Percentiles rank a stretch among this genome's conserved stretches.
Conservation (phyloP, 2,329 filamentous ascomycete genomes). For the Botrytis hyacinthi region DNA sequence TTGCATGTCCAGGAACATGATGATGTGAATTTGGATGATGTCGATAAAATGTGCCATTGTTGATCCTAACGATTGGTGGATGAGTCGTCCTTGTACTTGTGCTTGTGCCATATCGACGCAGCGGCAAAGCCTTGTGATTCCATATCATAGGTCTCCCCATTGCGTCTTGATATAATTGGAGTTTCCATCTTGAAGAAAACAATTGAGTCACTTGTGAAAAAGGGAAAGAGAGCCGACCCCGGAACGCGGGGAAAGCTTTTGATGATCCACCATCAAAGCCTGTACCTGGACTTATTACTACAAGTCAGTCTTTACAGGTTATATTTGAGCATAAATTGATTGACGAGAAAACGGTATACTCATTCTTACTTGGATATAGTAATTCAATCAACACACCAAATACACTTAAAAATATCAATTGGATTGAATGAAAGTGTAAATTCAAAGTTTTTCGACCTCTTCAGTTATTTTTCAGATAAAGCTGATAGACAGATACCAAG, state of each 20-base stretch:
- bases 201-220: not conserved
- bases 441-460: not conserved
- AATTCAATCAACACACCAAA: not conserved
- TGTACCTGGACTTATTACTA: not conserved
- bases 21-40: conserved; percentile 59
- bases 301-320: not conserved
- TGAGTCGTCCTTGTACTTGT: conserved; percentile 31
- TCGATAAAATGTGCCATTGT: conserved; percentile 80
- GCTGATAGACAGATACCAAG: not conserved
- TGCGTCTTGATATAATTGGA: not conserved
- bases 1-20: conserved; percentile 44
- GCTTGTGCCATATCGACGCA: conserved; percentile 29
- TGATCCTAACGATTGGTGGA: conserved; percentile 66
- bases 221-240: not conserved
- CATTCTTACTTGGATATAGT: not conserved
- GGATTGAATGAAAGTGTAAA: not conserved
- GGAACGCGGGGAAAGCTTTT: conserved; percentile 16
- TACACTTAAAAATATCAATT: not conserved
- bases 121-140: conserved; percentile 13
- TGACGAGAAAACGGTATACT: not conserved
- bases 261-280: not conserved
- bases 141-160: conserved; percentile 27
- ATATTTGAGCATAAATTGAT: not conserved
- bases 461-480: not conserved
- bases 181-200: not conserved